Evolutionary conservation across 2,329 filamentous ascomycete genomes (phyloP).

Genomic region (Aspergillus ibericus): DNA sequence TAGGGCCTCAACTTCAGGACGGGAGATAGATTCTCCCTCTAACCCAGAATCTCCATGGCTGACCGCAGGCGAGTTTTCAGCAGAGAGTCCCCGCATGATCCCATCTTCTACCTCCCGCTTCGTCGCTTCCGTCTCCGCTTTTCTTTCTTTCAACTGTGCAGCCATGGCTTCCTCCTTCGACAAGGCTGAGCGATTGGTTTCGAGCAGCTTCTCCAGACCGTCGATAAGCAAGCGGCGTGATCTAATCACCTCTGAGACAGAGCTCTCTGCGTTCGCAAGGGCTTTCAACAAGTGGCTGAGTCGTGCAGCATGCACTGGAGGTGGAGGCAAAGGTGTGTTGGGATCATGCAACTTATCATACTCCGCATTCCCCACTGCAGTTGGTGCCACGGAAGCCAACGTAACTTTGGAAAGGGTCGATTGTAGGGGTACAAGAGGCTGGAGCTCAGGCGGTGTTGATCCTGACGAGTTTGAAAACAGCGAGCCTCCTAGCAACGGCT

Average conservation of each 20-base stretch:
- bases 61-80: conserved; percentile 55
- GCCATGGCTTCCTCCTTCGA: conserved; percentile 67
- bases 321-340: conserved; percentile 66
- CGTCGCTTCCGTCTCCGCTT: conserved; percentile 71
- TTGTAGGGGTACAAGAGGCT: conserved; percentile 71
- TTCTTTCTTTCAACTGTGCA: conserved; percentile 65
- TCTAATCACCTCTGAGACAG: conserved; percentile 85
- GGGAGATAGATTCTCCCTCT: conserved; percentile 38
- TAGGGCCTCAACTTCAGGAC: conserved; percentile 80
- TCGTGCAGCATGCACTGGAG: conserved; percentile 87
- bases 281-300: conserved; percentile 87
- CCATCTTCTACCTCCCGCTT: conserved; percentile 87
- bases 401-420: conserved; percentile 72
- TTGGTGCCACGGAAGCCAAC: conserved; percentile 64
- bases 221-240: conserved; percentile 75
- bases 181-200: conserved; percentile 69
- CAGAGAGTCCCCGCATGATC: conserved; percentile 80
- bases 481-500: conserved; percentile 63
- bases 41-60: conserved; percentile 37
- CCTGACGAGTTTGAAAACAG: conserved; percentile 64
- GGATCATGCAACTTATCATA: conserved; percentile 82
- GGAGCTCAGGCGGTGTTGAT: conserved; percentile 72
- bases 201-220: conserved; percentile 78
- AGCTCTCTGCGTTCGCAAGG: conserved; percentile 82
- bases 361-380: conserved; percentile 73